Conservation (phyloP, 1,139 yeast species). For the Taphrina deformans region DNA sequence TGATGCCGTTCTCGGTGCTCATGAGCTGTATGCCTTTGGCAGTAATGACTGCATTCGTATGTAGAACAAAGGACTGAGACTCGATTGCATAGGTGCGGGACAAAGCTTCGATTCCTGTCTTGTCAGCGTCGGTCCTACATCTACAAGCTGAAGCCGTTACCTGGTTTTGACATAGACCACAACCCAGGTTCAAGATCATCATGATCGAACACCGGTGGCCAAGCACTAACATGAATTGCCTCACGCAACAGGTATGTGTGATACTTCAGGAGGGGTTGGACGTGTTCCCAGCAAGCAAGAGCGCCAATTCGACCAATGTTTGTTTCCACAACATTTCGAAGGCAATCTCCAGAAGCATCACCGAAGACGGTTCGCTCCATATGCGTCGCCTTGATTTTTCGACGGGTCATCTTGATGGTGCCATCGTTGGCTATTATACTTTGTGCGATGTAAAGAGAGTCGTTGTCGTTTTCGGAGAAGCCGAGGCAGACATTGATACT, state of each 20-base stretch:
- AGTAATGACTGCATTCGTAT: not conserved
- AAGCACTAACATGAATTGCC: slow-evolving; percentile 9
- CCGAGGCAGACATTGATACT: slow-evolving; percentile 1
- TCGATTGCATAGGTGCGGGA: slow-evolving; percentile 5
- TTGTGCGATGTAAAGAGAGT: not conserved
- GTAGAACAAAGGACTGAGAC: not conserved
- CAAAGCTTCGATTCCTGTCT: not conserved
- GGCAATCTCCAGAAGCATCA: not conserved
- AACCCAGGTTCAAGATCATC: not conserved
- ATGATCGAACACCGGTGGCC: slow-evolving; percentile 12
- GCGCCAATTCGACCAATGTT: not conserved
- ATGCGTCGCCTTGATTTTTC: slow-evolving; percentile 3
- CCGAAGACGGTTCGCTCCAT: slow-evolving; percentile 8
- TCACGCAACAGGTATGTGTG: not conserved
- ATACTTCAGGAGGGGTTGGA: slow-evolving; percentile 4
- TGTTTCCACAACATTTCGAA: not conserved
- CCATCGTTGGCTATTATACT: not conserved
- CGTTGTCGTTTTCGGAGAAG: slow-evolving; percentile 1
- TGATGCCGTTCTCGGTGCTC: not conserved
- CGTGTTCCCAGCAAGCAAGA: slow-evolving; percentile 10
- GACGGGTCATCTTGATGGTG: not conserved
- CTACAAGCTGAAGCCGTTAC: not conserved
- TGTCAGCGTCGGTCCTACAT: not conserved
- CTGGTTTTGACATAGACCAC: not conserved
- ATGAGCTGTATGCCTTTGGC: not conserved